These are phyloP conservation scores for Solanum neorickii DNA, from an alignment of 257 asterid species.

Conservation along the genomic window DNA sequence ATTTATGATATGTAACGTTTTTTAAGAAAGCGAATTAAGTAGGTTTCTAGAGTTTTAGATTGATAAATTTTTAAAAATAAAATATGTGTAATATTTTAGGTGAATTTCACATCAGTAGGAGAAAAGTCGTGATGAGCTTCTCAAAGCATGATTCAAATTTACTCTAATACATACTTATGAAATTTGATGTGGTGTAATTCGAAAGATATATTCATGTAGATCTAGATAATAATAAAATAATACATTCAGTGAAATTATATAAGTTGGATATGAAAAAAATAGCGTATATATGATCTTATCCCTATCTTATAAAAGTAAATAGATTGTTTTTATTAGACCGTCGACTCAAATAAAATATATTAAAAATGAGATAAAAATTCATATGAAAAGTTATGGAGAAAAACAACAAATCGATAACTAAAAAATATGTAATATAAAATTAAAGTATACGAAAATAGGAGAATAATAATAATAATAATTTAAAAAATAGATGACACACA, in stretches of 20 bases:
- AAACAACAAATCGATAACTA: too few species aligned
- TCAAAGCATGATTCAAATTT: neutral
- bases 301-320: too few species aligned
- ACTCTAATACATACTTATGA: neutral
- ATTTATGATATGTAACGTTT: neutral
- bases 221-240: too few species aligned
- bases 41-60: neutral
- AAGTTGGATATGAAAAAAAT: too few species aligned
- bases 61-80: neutral
- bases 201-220: neutral
- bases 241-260: too few species aligned
- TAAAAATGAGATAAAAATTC: too few species aligned
- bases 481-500: too few species aligned
- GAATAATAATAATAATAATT: too few species aligned
- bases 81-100: too few species aligned
- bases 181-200: neutral
- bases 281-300: accelerated
- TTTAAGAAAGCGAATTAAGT: neutral
- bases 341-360: neutral
- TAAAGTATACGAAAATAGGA: too few species aligned
- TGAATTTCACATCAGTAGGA: neutral
- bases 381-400: neutral
- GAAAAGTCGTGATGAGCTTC: neutral
- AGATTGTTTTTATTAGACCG: accelerated
- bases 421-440: too few species aligned